phyloP scores from a whole-genome alignment of 306 rosid genomes.

The Luffa acutangula region DNA sequence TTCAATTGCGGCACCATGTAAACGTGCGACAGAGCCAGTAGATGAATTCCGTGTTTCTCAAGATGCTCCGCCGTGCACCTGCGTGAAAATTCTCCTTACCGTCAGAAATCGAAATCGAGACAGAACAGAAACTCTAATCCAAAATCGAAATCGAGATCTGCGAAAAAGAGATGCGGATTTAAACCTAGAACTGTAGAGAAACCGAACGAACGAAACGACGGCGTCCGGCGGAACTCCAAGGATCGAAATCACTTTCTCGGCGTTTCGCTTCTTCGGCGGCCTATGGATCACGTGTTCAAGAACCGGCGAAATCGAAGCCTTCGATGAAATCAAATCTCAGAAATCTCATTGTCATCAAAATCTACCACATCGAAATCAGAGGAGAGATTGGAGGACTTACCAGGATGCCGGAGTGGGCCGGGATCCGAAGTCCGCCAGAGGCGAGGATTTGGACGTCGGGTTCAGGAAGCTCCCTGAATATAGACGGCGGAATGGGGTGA shows the following conservation, averaged over 20 bases:
- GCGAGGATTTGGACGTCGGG: slow-evolving; percentile 61
- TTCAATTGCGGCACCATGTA: slow-evolving; percentile 75
- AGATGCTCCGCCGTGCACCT: slow-evolving; percentile 56
- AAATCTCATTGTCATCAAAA: neutral
- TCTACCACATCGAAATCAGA: neutral
- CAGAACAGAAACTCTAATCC: neutral
- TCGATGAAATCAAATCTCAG: neutral
- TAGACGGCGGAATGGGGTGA: neutral
- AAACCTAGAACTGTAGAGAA: slow-evolving; percentile 65
- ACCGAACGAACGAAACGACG: slow-evolving; percentile 50
- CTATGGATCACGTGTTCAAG: slow-evolving; percentile 54
- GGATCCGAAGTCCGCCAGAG: slow-evolving; percentile 58
- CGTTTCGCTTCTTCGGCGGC: slow-evolving; percentile 54
- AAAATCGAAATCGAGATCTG: neutral
- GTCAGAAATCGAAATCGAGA: neutral
- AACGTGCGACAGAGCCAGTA: slow-evolving; percentile 75
- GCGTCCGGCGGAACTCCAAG: slow-evolving; percentile 80
- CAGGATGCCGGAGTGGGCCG: slow-evolving; percentile 61
- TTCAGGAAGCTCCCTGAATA: slow-evolving; percentile 33
- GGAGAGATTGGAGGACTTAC: slow-evolving; percentile 14
- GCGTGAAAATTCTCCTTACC: neutral
- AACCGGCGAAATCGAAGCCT: slow-evolving; percentile 75
- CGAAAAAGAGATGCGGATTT: neutral
- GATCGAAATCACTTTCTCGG: slow-evolving; percentile 47
- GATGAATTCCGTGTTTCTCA: slow-evolving; percentile 69